phyloP scores from a whole-genome alignment of 176 grass and related monocot genomes.

The Phyllostachys edulis region DNA sequence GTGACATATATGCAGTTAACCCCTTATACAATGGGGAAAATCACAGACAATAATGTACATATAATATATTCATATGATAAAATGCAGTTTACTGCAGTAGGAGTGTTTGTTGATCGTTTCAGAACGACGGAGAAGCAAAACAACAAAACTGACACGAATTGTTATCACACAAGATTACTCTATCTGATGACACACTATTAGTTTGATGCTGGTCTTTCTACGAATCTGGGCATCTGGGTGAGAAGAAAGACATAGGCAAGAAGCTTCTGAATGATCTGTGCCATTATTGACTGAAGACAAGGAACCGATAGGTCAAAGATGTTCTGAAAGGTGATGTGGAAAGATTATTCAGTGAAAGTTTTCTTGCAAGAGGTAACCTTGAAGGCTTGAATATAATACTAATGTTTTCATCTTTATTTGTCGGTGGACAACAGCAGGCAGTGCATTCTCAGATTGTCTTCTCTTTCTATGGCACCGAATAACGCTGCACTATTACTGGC shows the following conservation, averaged over 20 bases:
- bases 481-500: background rate
- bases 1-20: no score
- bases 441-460: background rate
- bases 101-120: background rate
- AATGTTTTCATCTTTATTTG: background rate
- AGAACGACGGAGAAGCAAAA: background rate
- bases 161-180: background rate
- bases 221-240: background rate
- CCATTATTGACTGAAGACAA: background rate
- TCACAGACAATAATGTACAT: no score
- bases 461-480: background rate
- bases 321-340: background rate
- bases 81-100: background rate
- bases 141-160: background rate
- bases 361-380: constrained; percentile 7
- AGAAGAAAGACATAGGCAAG: background rate
- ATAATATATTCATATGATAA: background rate
- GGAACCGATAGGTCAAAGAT: background rate
- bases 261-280: background rate
- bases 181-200: background rate
- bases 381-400: background rate
- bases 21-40: no score
- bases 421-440: constrained; percentile 3
- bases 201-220: background rate
- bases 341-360: background rate